Conservation (phyloP, 2,329 filamentous ascomycete species). For the Phialophora macrospora region DNA sequence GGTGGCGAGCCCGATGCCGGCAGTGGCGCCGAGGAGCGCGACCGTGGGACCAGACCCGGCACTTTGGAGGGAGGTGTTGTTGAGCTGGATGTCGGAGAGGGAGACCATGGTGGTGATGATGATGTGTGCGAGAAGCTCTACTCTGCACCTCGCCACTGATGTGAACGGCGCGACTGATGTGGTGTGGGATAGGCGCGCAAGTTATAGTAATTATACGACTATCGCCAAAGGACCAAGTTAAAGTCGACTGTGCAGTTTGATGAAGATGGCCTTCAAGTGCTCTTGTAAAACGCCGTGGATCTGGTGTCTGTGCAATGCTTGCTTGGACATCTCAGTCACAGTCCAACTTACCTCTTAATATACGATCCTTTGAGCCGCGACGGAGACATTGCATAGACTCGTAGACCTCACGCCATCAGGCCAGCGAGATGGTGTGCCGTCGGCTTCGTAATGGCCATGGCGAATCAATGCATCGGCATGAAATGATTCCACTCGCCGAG, state of each 20-base stretch:
- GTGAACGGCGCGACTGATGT: too few species aligned
- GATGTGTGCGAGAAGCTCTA: too few species aligned
- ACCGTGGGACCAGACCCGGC: slow-evolving; percentile 21
- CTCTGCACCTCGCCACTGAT: too few species aligned
- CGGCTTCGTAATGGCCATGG: not conserved
- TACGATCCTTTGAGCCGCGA: not conserved
- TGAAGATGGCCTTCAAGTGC: too few species aligned
- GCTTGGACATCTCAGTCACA: not conserved
- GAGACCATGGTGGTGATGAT: slow-evolving; percentile 27
- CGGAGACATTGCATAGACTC: too few species aligned
- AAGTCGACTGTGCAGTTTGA: not conserved
- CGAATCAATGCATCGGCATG: not conserved
- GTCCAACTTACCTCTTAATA: not conserved
- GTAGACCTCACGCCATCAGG: not conserved
- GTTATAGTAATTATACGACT: too few species aligned
- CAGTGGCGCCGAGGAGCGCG: slow-evolving; percentile 27
- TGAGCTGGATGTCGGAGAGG: slow-evolving; percentile 26
- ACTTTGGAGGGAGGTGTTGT: slow-evolving; percentile 26
- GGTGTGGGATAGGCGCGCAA: too few species aligned
- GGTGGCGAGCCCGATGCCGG: slow-evolving; percentile 31
- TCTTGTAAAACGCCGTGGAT: too few species aligned
- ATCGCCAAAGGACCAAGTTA: too few species aligned
- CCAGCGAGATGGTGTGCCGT: not conserved
- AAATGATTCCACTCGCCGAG: not conserved
- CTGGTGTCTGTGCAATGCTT: too few species aligned